A percentile compares a stretch with the other conserved stretches of the same genome.
phyloP scores from a whole-genome alignment of 2,329 filamentous ascomycete species.

The Colletotrichum orchidophilum region DNA sequence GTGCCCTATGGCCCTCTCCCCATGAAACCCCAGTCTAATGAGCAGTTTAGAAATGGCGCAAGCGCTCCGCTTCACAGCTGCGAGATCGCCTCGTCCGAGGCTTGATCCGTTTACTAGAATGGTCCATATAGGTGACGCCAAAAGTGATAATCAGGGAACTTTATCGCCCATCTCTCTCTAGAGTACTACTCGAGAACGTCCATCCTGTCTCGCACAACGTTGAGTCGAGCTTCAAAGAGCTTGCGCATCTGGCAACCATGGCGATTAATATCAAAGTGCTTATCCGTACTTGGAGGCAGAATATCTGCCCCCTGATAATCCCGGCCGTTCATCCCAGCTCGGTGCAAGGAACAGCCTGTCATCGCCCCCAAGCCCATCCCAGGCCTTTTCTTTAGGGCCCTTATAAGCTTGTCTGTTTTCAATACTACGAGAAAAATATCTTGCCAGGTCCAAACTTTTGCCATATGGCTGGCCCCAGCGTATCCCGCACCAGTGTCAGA shows the following conservation, averaged over 20 bases:
- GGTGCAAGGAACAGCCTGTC: slow-evolving; percentile 4
- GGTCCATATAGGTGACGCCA: too few species aligned
- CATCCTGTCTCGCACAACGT: neutral
- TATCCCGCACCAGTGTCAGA: neutral
- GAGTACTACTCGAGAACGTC: too few species aligned
- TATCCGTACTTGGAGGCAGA: neutral
- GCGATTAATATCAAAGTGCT: neutral
- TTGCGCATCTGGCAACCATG: neutral
- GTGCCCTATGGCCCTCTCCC: too few species aligned
- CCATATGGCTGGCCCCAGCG: neutral
- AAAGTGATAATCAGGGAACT: too few species aligned
- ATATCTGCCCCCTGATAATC: neutral
- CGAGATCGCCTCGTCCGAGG: neutral
- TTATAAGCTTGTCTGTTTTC: slow-evolving; percentile 1
- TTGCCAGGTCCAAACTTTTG: neutral
- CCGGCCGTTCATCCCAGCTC: neutral
- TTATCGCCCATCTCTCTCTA: too few species aligned
- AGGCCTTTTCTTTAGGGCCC: neutral
- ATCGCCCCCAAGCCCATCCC: neutral
- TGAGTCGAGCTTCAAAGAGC: neutral
- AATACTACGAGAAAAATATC: neutral
- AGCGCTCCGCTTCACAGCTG: neutral
- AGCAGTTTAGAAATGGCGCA: neutral
- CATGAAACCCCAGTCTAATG: neutral
- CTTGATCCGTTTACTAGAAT: neutral